Conservation (phyloP, 768 basidiomycete genomes). For the Mycena latifolia region DNA sequence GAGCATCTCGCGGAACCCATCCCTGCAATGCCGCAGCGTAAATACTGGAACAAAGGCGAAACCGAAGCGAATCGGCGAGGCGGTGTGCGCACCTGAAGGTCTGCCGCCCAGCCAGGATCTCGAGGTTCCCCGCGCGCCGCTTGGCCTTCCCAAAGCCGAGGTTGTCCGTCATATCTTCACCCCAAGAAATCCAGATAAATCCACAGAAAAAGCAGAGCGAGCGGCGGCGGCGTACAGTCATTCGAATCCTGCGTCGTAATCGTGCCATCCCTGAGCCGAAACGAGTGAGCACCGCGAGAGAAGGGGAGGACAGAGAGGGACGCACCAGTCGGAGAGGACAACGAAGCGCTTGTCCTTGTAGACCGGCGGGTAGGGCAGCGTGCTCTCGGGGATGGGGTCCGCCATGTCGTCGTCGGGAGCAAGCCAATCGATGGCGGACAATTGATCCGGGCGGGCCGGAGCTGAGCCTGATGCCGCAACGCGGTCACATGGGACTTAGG, state of each 20-base stretch:
- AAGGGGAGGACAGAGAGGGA: slow-evolving; percentile 28
- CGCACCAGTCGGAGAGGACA: slow-evolving; percentile 92
- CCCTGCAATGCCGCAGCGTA: slow-evolving; percentile 60
- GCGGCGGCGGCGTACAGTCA: slow-evolving; percentile 72
- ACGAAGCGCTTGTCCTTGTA: slow-evolving; percentile 87
- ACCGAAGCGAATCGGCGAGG: too few species aligned
- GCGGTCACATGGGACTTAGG: too few species aligned
- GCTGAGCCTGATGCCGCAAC: too few species aligned
- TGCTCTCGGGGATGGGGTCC: slow-evolving; percentile 64
- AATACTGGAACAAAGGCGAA: neutral
- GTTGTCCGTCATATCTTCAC: slow-evolving; percentile 86
- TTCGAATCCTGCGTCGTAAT: slow-evolving; percentile 95
- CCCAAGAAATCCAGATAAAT: neutral
- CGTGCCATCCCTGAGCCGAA: slow-evolving; percentile 90
- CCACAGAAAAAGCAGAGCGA: neutral
- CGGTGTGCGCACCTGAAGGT: slow-evolving; percentile 84
- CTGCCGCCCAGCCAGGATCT: slow-evolving; percentile 72
- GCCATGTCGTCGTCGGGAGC: slow-evolving; percentile 41
- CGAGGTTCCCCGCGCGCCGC: slow-evolving; percentile 79
- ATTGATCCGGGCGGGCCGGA: too few species aligned
- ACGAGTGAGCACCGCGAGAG: neutral
- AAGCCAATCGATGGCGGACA: too few species aligned
- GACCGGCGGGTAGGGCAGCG: slow-evolving; percentile 84
- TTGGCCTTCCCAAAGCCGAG: slow-evolving; percentile 86
- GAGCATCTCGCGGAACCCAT: slow-evolving; percentile 91